Percentiles rank a stretch among this genome's conserved stretches.
Conservation (phyloP, 2,329 filamentous ascomycete genomes). For the Aspergillus carbonarius region DNA sequence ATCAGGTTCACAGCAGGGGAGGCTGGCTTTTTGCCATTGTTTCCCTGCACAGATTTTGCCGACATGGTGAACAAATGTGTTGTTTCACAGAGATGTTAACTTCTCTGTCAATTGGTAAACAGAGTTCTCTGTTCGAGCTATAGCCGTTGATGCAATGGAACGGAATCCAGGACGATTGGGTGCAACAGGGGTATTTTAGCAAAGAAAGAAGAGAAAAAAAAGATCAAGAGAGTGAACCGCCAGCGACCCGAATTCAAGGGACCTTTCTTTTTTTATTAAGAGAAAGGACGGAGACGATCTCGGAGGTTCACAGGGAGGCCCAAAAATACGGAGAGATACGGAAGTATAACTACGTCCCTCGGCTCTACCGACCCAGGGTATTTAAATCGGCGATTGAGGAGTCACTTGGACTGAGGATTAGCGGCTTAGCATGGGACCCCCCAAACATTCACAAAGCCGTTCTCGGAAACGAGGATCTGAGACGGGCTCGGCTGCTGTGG, state of each 20-base stretch:
- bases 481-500: conserved; percentile 24
- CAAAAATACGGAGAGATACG: conserved; percentile 32
- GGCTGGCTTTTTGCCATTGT: conserved; percentile 70
- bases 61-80: conserved; percentile 50
- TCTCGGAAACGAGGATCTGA: conserved; percentile 24
- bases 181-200: conserved; percentile 6
- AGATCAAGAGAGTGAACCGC: conserved; percentile 11
- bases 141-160: not conserved
- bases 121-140: conserved; percentile 1
- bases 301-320: conserved; percentile 22
- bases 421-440: conserved; percentile 11
- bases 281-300: conserved; percentile 23
- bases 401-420: conserved; percentile 4
- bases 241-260: not conserved
- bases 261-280: conserved; percentile 8
- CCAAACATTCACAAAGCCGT: conserved; percentile 7
- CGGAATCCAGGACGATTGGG: not conserved
- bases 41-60: conserved; percentile 57
- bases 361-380: conserved; percentile 16
- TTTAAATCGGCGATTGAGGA: conserved; percentile 13
- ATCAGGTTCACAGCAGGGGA: conserved; percentile 89
- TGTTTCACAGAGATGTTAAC: not conserved
- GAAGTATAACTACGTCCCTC: conserved; percentile 33
- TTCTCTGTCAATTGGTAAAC: conserved; percentile 5
- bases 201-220: not conserved